phyloP scores from a whole-genome alignment of 768 basidiomycete genomes.

The Pleurotus ostreatus region DNA sequence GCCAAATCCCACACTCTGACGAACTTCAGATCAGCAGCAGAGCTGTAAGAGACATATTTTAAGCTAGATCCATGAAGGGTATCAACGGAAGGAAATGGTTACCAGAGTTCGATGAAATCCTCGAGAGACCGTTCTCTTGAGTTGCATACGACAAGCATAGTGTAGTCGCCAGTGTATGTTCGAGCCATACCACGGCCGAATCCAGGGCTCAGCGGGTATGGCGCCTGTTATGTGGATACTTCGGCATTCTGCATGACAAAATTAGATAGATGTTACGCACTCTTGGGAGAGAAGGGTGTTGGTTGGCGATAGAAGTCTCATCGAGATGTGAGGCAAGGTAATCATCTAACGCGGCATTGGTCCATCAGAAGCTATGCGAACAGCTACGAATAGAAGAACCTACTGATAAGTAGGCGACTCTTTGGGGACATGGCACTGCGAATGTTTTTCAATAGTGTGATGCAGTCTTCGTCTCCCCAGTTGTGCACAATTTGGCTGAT shows the following conservation, averaged over 20 bases:
- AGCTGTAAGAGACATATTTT: neutral
- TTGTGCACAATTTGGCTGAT: conserved; percentile 24
- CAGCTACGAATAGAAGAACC: conserved; percentile 3
- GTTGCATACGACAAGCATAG: neutral
- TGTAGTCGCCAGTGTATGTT: neutral
- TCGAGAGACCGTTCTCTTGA: neutral
- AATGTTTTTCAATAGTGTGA: conserved; percentile 25
- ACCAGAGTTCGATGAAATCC: neutral
- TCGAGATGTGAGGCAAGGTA: neutral
- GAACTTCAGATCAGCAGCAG: neutral
- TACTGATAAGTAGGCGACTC: conserved; percentile 30
- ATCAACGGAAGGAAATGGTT: neutral
- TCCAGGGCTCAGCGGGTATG: neutral
- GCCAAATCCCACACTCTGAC: conserved; percentile 4
- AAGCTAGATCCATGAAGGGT: neutral
- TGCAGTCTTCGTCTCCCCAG: conserved; percentile 30
- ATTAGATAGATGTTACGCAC: neutral
- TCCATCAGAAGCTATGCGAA: neutral
- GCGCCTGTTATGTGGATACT: neutral
- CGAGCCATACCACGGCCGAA: neutral
- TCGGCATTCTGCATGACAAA: neutral
- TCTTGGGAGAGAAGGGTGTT: neutral
- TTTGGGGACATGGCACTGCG: conserved; percentile 21
- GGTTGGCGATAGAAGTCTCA: neutral
- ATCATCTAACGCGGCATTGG: neutral